A percentile compares a stretch with the other conserved stretches of the same genome.
These are phyloP conservation scores for Sporisorium graminicola DNA, from an alignment of 1,284 basidiomycete genomes.

Conservation along the genomic window DNA sequence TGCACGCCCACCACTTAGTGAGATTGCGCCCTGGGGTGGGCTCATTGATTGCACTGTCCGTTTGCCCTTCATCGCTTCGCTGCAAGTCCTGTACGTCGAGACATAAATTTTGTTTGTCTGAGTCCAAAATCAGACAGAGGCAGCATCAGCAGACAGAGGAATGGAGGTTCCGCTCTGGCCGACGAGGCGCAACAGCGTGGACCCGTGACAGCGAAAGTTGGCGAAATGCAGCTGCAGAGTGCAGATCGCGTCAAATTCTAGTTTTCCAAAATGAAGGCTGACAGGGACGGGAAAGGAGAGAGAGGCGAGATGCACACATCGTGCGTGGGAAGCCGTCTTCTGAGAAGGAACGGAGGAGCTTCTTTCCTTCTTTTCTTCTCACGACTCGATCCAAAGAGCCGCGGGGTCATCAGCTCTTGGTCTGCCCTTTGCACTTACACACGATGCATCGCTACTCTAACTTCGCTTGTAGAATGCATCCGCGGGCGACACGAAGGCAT, in stretches of 20 bases:
- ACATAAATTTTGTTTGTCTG: constrained; percentile 6
- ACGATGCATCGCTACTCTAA: constrained; percentile 7
- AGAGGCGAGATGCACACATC: constrained; percentile 1
- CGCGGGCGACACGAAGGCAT: not conserved
- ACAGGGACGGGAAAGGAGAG: not conserved
- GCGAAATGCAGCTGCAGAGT: constrained; percentile 16
- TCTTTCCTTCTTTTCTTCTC: constrained; percentile 2
- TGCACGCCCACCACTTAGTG: constrained; percentile 8
- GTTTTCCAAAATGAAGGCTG: not conserved
- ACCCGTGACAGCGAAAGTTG: not conserved
- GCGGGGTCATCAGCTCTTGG: not conserved
- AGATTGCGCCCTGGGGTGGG: not conserved
- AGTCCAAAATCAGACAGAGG: too few relatives aligned
- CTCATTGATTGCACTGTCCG: not conserved
- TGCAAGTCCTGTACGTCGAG: not conserved
- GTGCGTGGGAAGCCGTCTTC: constrained; percentile 5
- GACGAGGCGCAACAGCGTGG: too few relatives aligned
- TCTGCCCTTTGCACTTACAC: not conserved
- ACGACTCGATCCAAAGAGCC: not conserved
- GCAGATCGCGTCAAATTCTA: constrained; percentile 10
- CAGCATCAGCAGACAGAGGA: not conserved
- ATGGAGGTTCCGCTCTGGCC: too few relatives aligned
- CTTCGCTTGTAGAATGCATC: not conserved
- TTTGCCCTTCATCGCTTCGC: too few relatives aligned
- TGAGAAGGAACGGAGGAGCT: not conserved